Base-by-base conservation (phyloP, 805 yeast species). In the Saturnispora sekii region DNA sequence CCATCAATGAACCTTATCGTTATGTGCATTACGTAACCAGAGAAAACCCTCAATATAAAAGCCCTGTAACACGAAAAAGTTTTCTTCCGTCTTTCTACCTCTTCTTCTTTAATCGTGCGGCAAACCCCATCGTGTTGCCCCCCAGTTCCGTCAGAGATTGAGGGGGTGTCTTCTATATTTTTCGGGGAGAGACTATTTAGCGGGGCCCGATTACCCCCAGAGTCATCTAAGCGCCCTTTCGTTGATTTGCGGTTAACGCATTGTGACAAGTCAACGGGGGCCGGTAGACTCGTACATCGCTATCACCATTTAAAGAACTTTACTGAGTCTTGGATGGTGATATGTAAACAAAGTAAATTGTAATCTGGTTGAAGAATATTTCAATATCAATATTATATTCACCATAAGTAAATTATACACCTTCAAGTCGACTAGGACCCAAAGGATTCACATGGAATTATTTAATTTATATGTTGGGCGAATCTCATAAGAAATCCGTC, bases 41-140 rank as follows among this genome's bases (percentile, higher is more conserved):
- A 30, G 28, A 17, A 30, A 15, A 18, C 16, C 14, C 18, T 38
- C 14, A 14, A 32, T 28, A 38, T 18, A 29, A 38, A 29, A 28
- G 26, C 32, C 41, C 41, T 7, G 34, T 32, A 14, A 32, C 15
- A 4, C 12, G 6, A 4, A 15, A 14, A 31, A 30, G 32, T 31
- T 33, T 16, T 39, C 21, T 36, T 10, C 35, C 38, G 45, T 43
- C 37, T 47, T 37, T 43, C 29, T n/a, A 11, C 32, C 10, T 38
- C 47, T 44, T 35, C 46, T 41, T 45, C 54, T 57, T 51, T 57
- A 61, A 63, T 57, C 63, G 84, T 80, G 84, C 81, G 84, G 81
- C 76, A 73, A 76, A 74, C 84, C 80, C 73, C 48, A 41, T 43
- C 85, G 85, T 79, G 85, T 79, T 79, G 84, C 82, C 75, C 76